Evolutionary conservation across 495 filamentous ascomycete species (phyloP), one percentile per base, ranked within the genome.

Genomic region (Staphylotrichum longicolle): DNA sequence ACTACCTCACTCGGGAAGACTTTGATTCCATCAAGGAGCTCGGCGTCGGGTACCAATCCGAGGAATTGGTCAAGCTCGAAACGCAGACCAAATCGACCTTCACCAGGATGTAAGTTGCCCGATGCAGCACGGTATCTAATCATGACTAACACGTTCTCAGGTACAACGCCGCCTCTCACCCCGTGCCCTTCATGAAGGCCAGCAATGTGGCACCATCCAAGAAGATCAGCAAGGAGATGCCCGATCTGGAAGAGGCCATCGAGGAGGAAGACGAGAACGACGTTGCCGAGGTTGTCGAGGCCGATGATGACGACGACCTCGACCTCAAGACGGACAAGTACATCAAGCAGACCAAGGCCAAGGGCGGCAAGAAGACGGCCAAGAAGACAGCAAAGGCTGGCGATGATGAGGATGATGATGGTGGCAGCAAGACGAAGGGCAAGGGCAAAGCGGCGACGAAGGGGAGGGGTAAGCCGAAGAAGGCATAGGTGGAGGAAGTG

Each of bases 251-350:
- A 74, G 94, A 99, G 73, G 93, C 91, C 30, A 87, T 98, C 47
- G 91, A 96, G 41, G 95, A 94, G 65, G 93, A 91, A 12, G 93
- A 96, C 52, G 92, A 90, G 39, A 86, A 83, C 48, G 87, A 86
- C 42, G 78, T 84, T 7, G 75, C 84, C 32, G 81, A 86, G 39
- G 83, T 85, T 37, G 81, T 82, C 9, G 84, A 86, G 12, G 81
- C 73, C 5, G 86, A 83, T 51, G 83, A 88, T 3, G 82, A 86
- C 2, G 88, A 91, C 30, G 87, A 91, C n/a, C 72, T 86, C 44
- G 91, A 96, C 70, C 71, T 98, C 32, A 89, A 86, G 67, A 96
- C 94, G 72, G 95, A 98, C 72, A 98, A 97, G 71, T 97, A 96
- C 73, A 90, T 97, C 71, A 96, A 93, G 74, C 80, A 86, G 68